A percentile compares a stretch with the other conserved stretches of the same genome.
Evolutionary conservation across 2,329 filamentous ascomycete species (phyloP).

Genomic region (Apiospora marii): DNA sequence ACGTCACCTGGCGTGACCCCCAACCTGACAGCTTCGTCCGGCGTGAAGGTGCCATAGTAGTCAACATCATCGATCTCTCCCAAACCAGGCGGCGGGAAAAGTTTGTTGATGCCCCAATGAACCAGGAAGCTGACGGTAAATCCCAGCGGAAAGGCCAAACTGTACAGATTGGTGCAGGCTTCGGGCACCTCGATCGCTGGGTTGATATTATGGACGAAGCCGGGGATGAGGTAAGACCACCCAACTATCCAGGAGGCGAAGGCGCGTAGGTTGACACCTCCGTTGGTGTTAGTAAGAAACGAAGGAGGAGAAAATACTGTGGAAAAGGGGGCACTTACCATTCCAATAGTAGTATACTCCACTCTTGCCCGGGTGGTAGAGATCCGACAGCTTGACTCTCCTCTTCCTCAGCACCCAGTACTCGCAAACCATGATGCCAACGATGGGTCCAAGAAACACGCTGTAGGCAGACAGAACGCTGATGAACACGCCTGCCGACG

Average conservation of each 20-base stretch:
- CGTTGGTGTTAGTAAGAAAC: not conserved
- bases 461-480: constrained; percentile 92
- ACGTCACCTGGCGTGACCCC: not conserved
- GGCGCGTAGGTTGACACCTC: not conserved
- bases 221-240: not conserved
- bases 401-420: constrained; percentile 88
- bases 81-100: not conserved
- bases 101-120: not conserved
- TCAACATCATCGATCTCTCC: not conserved
- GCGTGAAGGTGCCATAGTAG: constrained; percentile 12
- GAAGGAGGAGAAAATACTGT: too few relatives aligned
- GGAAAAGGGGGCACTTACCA: not conserved
- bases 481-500: constrained; percentile 80
- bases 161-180: not conserved
- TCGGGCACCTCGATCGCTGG: not conserved
- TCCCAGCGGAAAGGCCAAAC: constrained; percentile 4
- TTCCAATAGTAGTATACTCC: constrained; percentile 74
- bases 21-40: not conserved
- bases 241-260: not conserved
- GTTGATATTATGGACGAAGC: not conserved
- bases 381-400: constrained; percentile 78
- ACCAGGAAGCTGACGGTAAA: constrained; percentile 13
- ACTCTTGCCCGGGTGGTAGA: constrained; percentile 75
- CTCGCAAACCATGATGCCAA: constrained; percentile 87
- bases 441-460: constrained; percentile 92